phyloP scores from a whole-genome alignment of 1,284 basidiomycete genomes.

The Apiotrichum laibachii region DNA sequence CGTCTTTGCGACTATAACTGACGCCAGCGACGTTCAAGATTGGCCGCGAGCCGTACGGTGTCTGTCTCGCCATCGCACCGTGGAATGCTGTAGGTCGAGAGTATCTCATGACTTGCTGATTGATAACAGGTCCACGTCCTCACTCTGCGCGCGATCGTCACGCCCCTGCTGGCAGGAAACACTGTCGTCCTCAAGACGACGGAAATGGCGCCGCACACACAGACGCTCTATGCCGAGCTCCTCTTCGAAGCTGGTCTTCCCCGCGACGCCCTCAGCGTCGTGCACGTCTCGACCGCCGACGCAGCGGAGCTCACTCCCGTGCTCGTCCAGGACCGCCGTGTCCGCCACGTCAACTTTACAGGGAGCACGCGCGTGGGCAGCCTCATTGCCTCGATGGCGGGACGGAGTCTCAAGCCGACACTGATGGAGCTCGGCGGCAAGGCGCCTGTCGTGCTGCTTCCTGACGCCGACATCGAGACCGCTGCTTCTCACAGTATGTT shows the following conservation, averaged over 20 bases:
- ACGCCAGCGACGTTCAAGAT: constrained; percentile 9
- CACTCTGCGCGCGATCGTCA: constrained; percentile 54
- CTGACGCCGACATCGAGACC: constrained; percentile 61
- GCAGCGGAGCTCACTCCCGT: constrained; percentile 55
- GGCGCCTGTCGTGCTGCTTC: constrained; percentile 55
- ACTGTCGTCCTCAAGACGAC: constrained; percentile 63
- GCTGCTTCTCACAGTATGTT: constrained; percentile 52
- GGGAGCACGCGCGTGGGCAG: constrained; percentile 53
- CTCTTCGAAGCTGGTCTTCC: constrained; percentile 59
- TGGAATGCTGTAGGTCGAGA: constrained; percentile 28
- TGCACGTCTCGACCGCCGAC: constrained; percentile 57
- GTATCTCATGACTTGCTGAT: neutral
- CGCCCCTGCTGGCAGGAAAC: constrained; percentile 64
- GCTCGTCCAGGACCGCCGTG: constrained; percentile 58
- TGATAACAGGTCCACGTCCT: constrained; percentile 12
- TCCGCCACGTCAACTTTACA: constrained; percentile 54
- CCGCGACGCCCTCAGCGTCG: constrained; percentile 59
- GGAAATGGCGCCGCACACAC: constrained; percentile 58
- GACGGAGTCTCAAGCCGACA: constrained; percentile 50
- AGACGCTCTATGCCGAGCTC: constrained; percentile 56
- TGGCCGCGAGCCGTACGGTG: constrained; percentile 27
- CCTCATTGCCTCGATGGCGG: constrained; percentile 43
- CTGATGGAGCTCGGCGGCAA: constrained; percentile 54
- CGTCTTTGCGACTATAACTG: neutral
- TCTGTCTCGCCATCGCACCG: constrained; percentile 28